Evolutionary conservation across 306 rosid genomes (phyloP), one percentile per base, ranked within the genome.

Genomic region (Dalbergia cultrata): DNA sequence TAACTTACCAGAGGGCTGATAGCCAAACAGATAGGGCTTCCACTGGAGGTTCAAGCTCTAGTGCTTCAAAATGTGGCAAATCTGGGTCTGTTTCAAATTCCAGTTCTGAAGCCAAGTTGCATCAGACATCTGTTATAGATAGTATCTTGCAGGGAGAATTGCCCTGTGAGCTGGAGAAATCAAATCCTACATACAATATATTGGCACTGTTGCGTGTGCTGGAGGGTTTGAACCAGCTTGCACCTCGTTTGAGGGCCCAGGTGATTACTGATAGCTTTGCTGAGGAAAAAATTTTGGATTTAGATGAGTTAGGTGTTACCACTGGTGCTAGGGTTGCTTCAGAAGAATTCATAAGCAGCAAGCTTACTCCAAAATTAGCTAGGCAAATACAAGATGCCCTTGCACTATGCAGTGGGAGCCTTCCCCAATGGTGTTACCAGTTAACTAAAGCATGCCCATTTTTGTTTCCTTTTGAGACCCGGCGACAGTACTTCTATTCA

Each of bases 341-440:
- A 2, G 99, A 96, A 80, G 98, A 96, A 81, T 96, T 93, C 74
- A 81, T 93, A 66, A 96, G 97, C 87, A 88, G 85, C 88, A 96
- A 96, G 85, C 98, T 96, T 80, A 96, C 99, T 86, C 99, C 99
- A 34, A 96, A 96, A 68, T 86, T 96, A 86, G 97, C 99, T 34
- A 82, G 99, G 77, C 99, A 96, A 83, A 96, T 96, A 71, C 99
- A 96, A 80, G 99, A 96, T 81, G 99, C 98, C 50, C 98, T 96
- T 90, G 98, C 99, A n/a, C 83, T 96, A 58, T 96, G 99, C 84
- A 96, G 99, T 83, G 99, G 99, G 65, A 96, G 99, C 85, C 98
- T 96, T 72, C 99, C 99, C 50, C 87, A 91, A 2, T 96, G 99
- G 99, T 96, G 99, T 80, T 96, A 93, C 87, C 99, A 96, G 85